Conservation (phyloP, 129 eudicot species). For the Deinandra increscens region DNA sequence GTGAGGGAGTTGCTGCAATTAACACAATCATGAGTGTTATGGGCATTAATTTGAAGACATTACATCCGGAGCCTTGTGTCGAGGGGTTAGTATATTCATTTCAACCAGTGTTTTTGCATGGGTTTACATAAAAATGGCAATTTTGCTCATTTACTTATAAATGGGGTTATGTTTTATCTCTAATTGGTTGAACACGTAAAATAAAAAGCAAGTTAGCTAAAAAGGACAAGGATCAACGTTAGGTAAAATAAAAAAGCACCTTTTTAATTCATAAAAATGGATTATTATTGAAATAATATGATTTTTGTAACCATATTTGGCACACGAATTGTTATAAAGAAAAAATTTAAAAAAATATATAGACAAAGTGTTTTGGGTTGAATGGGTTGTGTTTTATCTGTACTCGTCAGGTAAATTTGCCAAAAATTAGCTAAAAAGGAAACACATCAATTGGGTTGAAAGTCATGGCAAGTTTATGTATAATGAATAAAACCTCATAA, state of each 20-base stretch:
- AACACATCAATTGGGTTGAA: no score
- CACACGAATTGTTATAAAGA: background rate
- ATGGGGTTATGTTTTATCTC: background rate
- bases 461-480: no score
- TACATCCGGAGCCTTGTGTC: constrained; percentile 98
- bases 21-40: constrained; percentile 97
- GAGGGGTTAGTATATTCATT: constrained; percentile 66
- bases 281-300: background rate
- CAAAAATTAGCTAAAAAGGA: no score
- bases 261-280: background rate
- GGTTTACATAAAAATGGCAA: background rate
- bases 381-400: no score
- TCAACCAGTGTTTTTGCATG: background rate
- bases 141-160: background rate
- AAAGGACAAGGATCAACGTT: background rate
- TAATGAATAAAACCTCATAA: no score
- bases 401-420: no score
- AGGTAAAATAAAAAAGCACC: background rate
- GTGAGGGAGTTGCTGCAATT: constrained; percentile 92
- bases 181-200: background rate
- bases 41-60: constrained; percentile 92
- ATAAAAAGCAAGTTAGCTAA: background rate
- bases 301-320: background rate
- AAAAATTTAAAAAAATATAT: no score
- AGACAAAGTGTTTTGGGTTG: no score